These are phyloP conservation scores for Botrytis hyacinthi DNA, from an alignment of 2,329 filamentous ascomycete species.

Conservation along the genomic window DNA sequence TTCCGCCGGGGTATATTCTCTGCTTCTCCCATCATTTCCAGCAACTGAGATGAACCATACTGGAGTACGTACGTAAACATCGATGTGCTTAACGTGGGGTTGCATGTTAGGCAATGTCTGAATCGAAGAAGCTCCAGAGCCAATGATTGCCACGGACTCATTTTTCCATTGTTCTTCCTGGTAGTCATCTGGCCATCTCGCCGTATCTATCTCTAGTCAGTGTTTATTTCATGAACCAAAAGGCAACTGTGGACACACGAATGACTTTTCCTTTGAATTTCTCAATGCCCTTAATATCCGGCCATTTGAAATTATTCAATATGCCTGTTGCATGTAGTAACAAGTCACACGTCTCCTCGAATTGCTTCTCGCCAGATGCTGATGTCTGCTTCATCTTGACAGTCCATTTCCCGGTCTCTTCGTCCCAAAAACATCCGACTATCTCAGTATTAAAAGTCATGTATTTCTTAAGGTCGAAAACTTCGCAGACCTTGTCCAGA, in stretches of 20 bases:
- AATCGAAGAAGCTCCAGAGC: constrained; percentile 42
- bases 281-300: constrained; percentile 47
- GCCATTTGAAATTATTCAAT: constrained; percentile 44
- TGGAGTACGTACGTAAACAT: constrained; percentile 50
- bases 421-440: constrained; percentile 48
- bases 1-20: constrained; percentile 46
- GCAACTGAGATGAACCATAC: constrained; percentile 50
- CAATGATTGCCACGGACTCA: constrained; percentile 42
- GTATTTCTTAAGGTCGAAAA: constrained; percentile 50
- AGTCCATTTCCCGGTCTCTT: constrained; percentile 49
- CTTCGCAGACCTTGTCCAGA: constrained; percentile 48
- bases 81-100: constrained; percentile 45
- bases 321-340: constrained; percentile 33
- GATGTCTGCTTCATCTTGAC: constrained; percentile 46
- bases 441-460: constrained; percentile 52
- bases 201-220: constrained; percentile 41
- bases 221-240: neutral
- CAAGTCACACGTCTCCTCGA: constrained; percentile 32
- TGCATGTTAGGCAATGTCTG: constrained; percentile 42
- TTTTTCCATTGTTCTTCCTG: constrained; percentile 32
- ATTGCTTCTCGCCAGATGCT: constrained; percentile 23
- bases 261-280: constrained; percentile 47
- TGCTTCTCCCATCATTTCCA: constrained; percentile 46
- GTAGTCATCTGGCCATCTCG: constrained; percentile 43
- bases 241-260: constrained; percentile 37